A percentile compares a stretch with the other conserved stretches of the same genome.
Conservation (phyloP, 1,284 basidiomycete genomes). For the Irpex lacteus region DNA sequence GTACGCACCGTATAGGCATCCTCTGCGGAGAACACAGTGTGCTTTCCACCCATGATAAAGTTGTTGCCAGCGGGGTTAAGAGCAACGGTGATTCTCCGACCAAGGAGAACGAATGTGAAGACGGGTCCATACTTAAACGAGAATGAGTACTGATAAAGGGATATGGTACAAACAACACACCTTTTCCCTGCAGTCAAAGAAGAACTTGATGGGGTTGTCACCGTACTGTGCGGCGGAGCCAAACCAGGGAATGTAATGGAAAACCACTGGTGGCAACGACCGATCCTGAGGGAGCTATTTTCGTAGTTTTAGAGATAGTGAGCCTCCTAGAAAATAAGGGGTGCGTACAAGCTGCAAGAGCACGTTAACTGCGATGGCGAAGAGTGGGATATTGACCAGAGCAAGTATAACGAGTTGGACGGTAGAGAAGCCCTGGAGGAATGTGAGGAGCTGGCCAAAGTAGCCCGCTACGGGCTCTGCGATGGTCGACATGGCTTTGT, state of each 20-base stretch:
- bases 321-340: neutral
- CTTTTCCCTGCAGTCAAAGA: slow-evolving; percentile 79
- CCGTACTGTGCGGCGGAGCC: slow-evolving; percentile 79
- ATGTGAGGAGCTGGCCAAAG: slow-evolving; percentile 39
- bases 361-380: slow-evolving; percentile 57
- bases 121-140: slow-evolving; percentile 64
- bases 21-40: slow-evolving; percentile 91
- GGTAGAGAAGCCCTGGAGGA: slow-evolving; percentile 25
- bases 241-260: slow-evolving; percentile 75
- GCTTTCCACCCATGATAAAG: slow-evolving; percentile 92
- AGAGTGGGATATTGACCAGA: slow-evolving; percentile 40
- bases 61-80: slow-evolving; percentile 94
- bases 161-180: slow-evolving; percentile 39
- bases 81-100: slow-evolving; percentile 88
- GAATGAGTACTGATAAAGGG: neutral
- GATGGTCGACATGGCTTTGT: slow-evolving; percentile 37
- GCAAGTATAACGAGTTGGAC: slow-evolving; percentile 28
- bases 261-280: slow-evolving; percentile 71
- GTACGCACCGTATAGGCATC: slow-evolving; percentile 84
- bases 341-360: slow-evolving; percentile 55
- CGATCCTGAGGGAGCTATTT: slow-evolving; percentile 46
- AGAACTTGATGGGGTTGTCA: slow-evolving; percentile 78
- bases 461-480: slow-evolving; percentile 46
- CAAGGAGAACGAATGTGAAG: slow-evolving; percentile 94
- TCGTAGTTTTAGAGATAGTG: slow-evolving; percentile 6